A percentile compares a stretch with the other conserved stretches of the same genome.
These are phyloP conservation scores for Sequoia sempervirens DNA, from an alignment of 75 land plant species.

Conservation along the genomic window DNA sequence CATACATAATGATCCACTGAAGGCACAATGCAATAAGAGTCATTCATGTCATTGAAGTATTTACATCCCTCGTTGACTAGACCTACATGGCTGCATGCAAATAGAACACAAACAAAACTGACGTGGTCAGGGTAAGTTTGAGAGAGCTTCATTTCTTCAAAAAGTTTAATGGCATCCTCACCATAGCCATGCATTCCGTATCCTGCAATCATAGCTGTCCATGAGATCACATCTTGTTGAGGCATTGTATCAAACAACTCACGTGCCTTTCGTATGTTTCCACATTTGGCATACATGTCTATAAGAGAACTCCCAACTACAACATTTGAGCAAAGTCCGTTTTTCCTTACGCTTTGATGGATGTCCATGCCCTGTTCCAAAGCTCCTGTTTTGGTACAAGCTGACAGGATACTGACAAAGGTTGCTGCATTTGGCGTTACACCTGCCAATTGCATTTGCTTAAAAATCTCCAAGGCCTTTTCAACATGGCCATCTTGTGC, in stretches of 20 bases:
- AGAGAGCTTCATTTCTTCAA: neutral
- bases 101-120: too few relatives aligned
- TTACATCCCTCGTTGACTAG: too few relatives aligned
- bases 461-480: too few relatives aligned
- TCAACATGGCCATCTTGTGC: too few relatives aligned
- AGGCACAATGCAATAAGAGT: too few relatives aligned
- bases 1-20: too few relatives aligned
- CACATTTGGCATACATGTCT: conserved; percentile 44
- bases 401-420: conserved; percentile 31
- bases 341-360: neutral
- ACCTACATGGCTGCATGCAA: neutral
- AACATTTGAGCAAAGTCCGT: conserved; percentile 13
- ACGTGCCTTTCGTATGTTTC: conserved; percentile 14
- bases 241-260: conserved; percentile 16
- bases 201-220: conserved; percentile 27
- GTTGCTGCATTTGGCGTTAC: conserved; percentile 12
- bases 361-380: too few relatives aligned
- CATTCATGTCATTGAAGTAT: too few relatives aligned
- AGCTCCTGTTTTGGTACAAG: neutral
- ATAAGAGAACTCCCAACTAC: conserved; percentile 31
- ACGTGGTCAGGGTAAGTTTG: too few relatives aligned
- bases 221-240: conserved; percentile 22
- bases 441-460: too few relatives aligned
- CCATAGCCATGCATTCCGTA: conserved; percentile 36
- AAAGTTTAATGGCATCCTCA: conserved; percentile 23